Conservation (phyloP, 2,329 filamentous ascomycete species). For the Metarhizium rileyi region DNA sequence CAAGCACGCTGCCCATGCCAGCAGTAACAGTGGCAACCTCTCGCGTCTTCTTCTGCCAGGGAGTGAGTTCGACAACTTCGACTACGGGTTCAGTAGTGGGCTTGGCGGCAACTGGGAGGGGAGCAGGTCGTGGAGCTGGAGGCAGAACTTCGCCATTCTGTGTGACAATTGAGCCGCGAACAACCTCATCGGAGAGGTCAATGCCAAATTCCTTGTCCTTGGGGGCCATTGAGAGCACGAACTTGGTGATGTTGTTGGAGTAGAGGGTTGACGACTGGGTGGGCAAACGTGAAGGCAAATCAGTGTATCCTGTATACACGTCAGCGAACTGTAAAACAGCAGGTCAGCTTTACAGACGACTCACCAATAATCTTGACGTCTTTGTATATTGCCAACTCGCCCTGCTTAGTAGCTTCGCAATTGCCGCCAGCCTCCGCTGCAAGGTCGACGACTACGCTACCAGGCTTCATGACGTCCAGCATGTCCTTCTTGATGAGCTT, state of each 20-base stretch:
- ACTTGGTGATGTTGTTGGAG: slow-evolving; percentile 89
- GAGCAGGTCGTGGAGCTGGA: slow-evolving; percentile 58
- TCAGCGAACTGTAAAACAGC: neutral
- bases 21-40: slow-evolving; percentile 67
- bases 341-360: slow-evolving; percentile 14
- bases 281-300: slow-evolving; percentile 75
- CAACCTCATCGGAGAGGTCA: slow-evolving; percentile 75
- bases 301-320: slow-evolving; percentile 56
- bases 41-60: slow-evolving; percentile 70
- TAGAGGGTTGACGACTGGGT: slow-evolving; percentile 86
- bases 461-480: slow-evolving; percentile 79
- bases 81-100: slow-evolving; percentile 34
- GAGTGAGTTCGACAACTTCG: slow-evolving; percentile 59
- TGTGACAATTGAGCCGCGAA: slow-evolving; percentile 75
- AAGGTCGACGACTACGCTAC: slow-evolving; percentile 79
- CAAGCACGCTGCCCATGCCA: slow-evolving; percentile 66
- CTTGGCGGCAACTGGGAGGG: slow-evolving; percentile 41
- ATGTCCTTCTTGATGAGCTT: slow-evolving; percentile 75
- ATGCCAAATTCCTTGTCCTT: slow-evolving; percentile 71
- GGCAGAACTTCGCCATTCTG: slow-evolving; percentile 68
- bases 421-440: slow-evolving; percentile 84
- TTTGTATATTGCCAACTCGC: slow-evolving; percentile 59
- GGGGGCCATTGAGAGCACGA: slow-evolving; percentile 71
- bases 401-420: slow-evolving; percentile 70
- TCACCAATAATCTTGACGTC: slow-evolving; percentile 76